Evolutionary conservation across 2,329 filamentous ascomycete genomes (phyloP).

Genomic region (Monosporascus sp.): DNA sequence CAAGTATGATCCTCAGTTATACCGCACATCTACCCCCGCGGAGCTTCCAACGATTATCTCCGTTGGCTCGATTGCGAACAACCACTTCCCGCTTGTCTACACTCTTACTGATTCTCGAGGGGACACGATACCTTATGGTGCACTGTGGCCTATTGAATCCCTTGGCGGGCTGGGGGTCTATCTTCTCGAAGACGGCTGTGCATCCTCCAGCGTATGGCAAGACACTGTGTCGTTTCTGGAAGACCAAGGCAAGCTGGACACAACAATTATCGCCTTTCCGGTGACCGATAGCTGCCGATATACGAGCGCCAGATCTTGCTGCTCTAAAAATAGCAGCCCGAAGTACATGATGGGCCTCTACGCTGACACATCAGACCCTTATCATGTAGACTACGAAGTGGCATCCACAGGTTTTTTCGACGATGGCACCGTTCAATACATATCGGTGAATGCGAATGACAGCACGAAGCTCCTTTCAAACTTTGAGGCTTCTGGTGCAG

Average conservation of each 20-base stretch:
- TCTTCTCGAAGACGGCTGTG: conserved; percentile 9
- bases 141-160: conserved; percentile 14
- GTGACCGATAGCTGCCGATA: conserved; percentile 11
- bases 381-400: conserved; percentile 12
- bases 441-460: conserved; percentile 6
- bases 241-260: conserved; percentile 9
- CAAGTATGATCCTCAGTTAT: conserved; percentile 11
- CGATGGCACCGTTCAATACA: conserved; percentile 10
- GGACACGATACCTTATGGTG: conserved; percentile 10
- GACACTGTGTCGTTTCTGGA: conserved; percentile 7
- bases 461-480: conserved; percentile 6
- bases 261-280: conserved; percentile 13
- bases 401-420: conserved; percentile 12
- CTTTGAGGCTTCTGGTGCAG: conserved; percentile 6
- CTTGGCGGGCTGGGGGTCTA: conserved; percentile 8
- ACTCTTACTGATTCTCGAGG: conserved; percentile 11
- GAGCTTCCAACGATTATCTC: conserved; percentile 13
- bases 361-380: conserved; percentile 6
- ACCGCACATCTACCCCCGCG: conserved; percentile 10
- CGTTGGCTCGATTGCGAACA: conserved; percentile 16
- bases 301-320: conserved; percentile 7
- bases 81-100: conserved; percentile 13
- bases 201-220: conserved; percentile 6
- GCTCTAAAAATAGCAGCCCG: neutral
- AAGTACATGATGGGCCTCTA: conserved; percentile 13